These are phyloP conservation scores for Abelmoschus esculentus DNA, from an alignment of 345 rosid genomes.

Conservation along the genomic window DNA sequence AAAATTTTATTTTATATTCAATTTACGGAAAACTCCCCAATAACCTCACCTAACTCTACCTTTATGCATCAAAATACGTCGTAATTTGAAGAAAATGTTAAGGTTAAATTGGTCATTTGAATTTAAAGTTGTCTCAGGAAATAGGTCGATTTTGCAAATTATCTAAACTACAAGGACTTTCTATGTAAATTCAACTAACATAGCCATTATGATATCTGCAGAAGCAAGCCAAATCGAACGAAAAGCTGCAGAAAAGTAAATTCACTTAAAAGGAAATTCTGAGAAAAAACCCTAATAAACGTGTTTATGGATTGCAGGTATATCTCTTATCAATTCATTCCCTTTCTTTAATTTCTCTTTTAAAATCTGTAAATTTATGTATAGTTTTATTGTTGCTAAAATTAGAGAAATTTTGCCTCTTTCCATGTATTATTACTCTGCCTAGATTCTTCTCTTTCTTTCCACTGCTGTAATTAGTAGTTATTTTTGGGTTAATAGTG, in stretches of 20 bases:
- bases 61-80: not conserved
- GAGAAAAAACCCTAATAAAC: not conserved
- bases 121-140: not conserved
- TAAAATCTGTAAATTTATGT: too few species aligned
- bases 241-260: conserved; percentile 7
- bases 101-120: not conserved
- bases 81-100: not conserved
- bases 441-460: conserved; percentile 31
- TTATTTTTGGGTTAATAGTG: not conserved
- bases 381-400: conserved; percentile 13
- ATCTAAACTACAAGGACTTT: conserved; percentile 7
- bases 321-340: conserved; percentile 8
- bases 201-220: conserved; percentile 26
- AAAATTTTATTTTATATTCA: not conserved
- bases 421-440: not conserved
- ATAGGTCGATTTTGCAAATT: conserved; percentile 1
- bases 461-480: not conserved
- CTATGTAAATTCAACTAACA: conserved; percentile 11
- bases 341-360: too few species aligned
- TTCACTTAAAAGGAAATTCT: not conserved
- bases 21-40: not conserved
- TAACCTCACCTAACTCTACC: not conserved
- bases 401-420: conserved; percentile 25
- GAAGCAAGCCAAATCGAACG: conserved; percentile 23
- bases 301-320: conserved; percentile 14